Percentiles rank a stretch among this genome's conserved stretches.
Evolutionary conservation across 2,329 filamentous ascomycete genomes (phyloP).

Genomic region (Talaromyces amestolkiae): DNA sequence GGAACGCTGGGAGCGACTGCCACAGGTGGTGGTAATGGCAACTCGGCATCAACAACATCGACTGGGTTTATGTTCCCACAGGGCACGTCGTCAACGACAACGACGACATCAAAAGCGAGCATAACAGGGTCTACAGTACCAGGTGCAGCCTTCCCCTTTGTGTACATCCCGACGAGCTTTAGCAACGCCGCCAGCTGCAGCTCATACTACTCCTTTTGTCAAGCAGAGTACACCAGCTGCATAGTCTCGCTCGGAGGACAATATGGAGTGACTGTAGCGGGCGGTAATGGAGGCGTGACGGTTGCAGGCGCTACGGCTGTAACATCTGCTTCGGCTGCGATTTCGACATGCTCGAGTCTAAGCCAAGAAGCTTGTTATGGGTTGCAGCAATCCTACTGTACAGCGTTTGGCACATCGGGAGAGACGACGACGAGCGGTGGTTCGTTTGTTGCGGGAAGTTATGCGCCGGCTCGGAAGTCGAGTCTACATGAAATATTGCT

Average conservation of each 20-base stretch:
- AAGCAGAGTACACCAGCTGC: constrained; percentile 47
- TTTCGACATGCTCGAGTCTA: constrained; percentile 47
- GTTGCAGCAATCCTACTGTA: constrained; percentile 48
- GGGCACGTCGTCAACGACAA: constrained; percentile 29
- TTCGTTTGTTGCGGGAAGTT: constrained; percentile 21
- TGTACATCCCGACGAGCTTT: constrained; percentile 55
- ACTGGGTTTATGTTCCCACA: constrained; percentile 38
- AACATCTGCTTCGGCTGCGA: constrained; percentile 41
- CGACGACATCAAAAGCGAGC: constrained; percentile 38
- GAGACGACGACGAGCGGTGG: constrained; percentile 26
- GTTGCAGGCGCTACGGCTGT: constrained; percentile 44
- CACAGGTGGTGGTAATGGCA: not conserved
- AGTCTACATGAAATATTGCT: constrained; percentile 44
- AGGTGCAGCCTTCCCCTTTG: constrained; percentile 53
- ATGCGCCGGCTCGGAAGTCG: constrained; percentile 31
- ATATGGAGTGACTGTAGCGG: constrained; percentile 53
- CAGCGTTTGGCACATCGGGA: constrained; percentile 32
- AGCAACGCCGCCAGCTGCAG: constrained; percentile 52
- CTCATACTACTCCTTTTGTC: constrained; percentile 54
- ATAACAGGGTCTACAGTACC: constrained; percentile 50
- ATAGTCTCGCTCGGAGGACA: constrained; percentile 48
- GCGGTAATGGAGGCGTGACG: constrained; percentile 49
- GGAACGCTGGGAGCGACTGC: constrained; percentile 48
- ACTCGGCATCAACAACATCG: constrained; percentile 23
- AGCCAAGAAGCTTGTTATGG: constrained; percentile 50